Evolutionary conservation across 2,329 filamentous ascomycete species (phyloP), one percentile per base, ranked within the genome.

Genomic region (Akanthomyces dipterigenus): DNA sequence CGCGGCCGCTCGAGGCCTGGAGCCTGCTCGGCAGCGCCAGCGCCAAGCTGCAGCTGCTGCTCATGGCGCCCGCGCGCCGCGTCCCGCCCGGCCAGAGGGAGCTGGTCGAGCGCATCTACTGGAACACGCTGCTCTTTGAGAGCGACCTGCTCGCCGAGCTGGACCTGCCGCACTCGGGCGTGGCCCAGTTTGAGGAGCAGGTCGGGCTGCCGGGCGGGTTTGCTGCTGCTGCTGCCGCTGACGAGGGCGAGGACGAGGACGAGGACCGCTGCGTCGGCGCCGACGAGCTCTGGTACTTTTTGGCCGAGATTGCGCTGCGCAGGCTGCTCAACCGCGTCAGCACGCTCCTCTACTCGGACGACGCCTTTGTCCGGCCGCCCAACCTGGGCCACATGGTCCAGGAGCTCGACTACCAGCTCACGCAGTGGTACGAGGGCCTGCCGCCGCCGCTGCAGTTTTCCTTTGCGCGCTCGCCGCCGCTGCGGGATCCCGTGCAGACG

Each of bases 241-340:
- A 24, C 9, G 22, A 12, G 14, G 24, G n/a, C 38, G 38, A 7
- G 3, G 84, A 87, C 65, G 78, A 79, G 8, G 82, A 84, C 36
- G 12, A 38, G 36, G 36, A 38, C 36, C 12, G 14, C 65, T 77
- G 82, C 7, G 83, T 86, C 8, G 89, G 88, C 14, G 83, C 85
- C 54, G 90, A 93, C 67, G 89, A 93, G 63, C 78, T 93, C 16
- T 93, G 90, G 89, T 95, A 95, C 70, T 93, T 93, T 67, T 77
- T 93, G 34, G 90, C 90, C 42, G 90, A 93, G 69, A 93, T 95
- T 64, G 90, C 89, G 5, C 77, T 95, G 14, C 84, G 90, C 50
- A 80, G 90, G 61, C 82, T 95, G 3, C 80, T 93, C 66, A 92
- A 92, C 71, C 82, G 89, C 62, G 88, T 91, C 68, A 91, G 87